Evolutionary conservation across 2,329 filamentous ascomycete species (phyloP).

Genomic region (Didymella segeticola): DNA sequence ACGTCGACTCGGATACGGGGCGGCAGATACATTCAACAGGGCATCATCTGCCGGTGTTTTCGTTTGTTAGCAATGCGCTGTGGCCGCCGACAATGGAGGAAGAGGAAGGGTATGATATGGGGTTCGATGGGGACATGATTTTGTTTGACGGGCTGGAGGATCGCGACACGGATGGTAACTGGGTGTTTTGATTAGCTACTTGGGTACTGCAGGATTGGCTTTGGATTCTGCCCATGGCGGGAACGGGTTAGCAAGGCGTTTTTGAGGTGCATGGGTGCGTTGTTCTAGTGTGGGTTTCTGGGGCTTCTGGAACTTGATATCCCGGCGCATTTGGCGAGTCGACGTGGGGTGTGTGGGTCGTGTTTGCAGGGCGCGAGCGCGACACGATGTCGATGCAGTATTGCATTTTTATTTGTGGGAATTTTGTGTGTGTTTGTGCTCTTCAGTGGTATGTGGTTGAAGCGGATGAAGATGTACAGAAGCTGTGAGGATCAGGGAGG

Average conservation of each 20-base stretch:
- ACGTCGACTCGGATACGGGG: constrained; percentile 38
- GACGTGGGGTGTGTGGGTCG: background rate
- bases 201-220: background rate
- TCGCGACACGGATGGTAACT: constrained; percentile 43
- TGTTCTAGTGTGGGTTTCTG: constrained; percentile 4
- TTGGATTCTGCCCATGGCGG: too few species aligned
- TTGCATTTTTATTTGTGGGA: background rate
- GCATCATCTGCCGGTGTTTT: constrained; percentile 41
- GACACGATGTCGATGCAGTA: background rate
- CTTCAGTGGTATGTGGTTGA: too few species aligned
- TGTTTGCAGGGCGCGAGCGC: background rate
- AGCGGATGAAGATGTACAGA: too few species aligned
- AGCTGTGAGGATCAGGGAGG: too few species aligned
- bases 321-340: constrained; percentile 3
- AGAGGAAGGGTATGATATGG: constrained; percentile 12
- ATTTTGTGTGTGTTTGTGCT: too few species aligned
- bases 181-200: constrained; percentile 30
- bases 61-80: constrained; percentile 43
- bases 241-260: constrained; percentile 9
- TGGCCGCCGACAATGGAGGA: constrained; percentile 39
- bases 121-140: constrained; percentile 43
- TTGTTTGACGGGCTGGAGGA: constrained; percentile 47
- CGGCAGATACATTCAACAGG: constrained; percentile 37
- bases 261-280: constrained; percentile 5
- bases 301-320: constrained; percentile 16